A percentile compares a stretch with the other conserved stretches of the same genome.
Conservation (phyloP, 2,329 filamentous ascomycete species). For the Ascosphaera apis region DNA sequence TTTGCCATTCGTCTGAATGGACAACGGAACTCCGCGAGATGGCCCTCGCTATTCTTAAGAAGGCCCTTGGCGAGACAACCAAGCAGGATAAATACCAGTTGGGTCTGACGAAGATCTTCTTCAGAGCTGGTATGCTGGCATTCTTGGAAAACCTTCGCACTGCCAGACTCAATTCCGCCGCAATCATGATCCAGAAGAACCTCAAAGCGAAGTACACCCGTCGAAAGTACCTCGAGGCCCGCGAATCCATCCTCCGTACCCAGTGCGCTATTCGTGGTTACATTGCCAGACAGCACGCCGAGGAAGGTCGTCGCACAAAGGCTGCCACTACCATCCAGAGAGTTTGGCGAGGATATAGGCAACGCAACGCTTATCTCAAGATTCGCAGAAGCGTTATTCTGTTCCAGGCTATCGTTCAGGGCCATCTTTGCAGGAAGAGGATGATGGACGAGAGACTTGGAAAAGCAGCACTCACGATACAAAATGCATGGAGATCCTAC, state of each 20-base stretch:
- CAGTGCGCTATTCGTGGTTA: slow-evolving; percentile 60
- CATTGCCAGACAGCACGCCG: slow-evolving; percentile 51
- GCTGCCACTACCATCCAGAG: slow-evolving; percentile 88
- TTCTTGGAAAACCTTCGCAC: slow-evolving; percentile 91
- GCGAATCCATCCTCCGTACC: slow-evolving; percentile 54
- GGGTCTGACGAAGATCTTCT: slow-evolving; percentile 96
- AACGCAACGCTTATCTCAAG: slow-evolving; percentile 54
- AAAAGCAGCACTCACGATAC: slow-evolving; percentile 76
- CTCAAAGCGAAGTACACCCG: slow-evolving; percentile 87
- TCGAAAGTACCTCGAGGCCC: slow-evolving; percentile 67
- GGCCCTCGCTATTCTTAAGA: slow-evolving; percentile 76
- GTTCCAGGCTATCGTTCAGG: slow-evolving; percentile 78
- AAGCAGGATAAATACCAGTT: slow-evolving; percentile 89
- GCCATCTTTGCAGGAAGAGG: slow-evolving; percentile 69
- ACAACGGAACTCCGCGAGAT: slow-evolving; percentile 83
- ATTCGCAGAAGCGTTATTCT: slow-evolving; percentile 68
- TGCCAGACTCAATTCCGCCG: slow-evolving; percentile 71
- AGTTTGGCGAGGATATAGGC: slow-evolving; percentile 81
- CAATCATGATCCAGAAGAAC: slow-evolving; percentile 98
- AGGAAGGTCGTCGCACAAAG: slow-evolving; percentile 60
- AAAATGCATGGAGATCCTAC: slow-evolving; percentile 70
- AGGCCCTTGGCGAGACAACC: slow-evolving; percentile 59
- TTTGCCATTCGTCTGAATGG: slow-evolving; percentile 75
- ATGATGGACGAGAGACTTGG: slow-evolving; percentile 87
- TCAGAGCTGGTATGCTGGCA: slow-evolving; percentile 95